Evolutionary conservation across 2,329 filamentous ascomycete genomes (phyloP), one percentile per base, ranked within the genome.

Genomic region (Chaetomiaceae sp.): DNA sequence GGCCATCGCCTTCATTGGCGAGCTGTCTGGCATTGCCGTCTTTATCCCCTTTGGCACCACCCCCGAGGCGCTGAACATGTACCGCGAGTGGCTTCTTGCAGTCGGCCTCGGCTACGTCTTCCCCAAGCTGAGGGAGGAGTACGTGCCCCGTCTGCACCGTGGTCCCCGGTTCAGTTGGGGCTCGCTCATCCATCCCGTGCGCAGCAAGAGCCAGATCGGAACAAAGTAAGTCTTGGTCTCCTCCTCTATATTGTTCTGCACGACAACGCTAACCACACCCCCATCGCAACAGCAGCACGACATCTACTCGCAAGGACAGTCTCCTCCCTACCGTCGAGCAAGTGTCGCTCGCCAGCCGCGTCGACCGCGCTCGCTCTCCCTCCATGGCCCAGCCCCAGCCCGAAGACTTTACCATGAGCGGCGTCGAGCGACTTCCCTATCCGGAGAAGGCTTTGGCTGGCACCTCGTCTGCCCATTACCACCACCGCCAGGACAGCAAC

Each of bases 1-100:
- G 58, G 76, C 77, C 57, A 68, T 70, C 51, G 68, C 67, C 47
- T 82, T 76, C 65, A 69, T 81, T 17, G 55, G 70, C 19, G 74
- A 78, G 47, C 44, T 76, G 2, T 72, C 75, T 2, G 66, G 70
- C 4, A 59, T 76, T 1, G 68, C 73, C 41, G 69, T 81, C 42
- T 75, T 81, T 37, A 37, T 72, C 25, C 79, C 79, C 63, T 82
- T 82, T 49, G 79, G 79, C 40, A 72, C 72, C 51, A 79, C 75
- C n/a, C 70, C 69, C 21, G 78, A 81, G 25, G 75, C 76, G 10
- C 65, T 73, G 53, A 76, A 76, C 50, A 67, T 66, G 46, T 81
- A 81, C 61, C 69, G 76, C 17, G 46, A 55, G 1, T 57, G 62
- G 5, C 58, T 74, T 5, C 59, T 77, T 5, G 55, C 53, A 7